Conservation (phyloP, 78 protist genomes). For the Anaeramoeba flamelloides region DNA sequence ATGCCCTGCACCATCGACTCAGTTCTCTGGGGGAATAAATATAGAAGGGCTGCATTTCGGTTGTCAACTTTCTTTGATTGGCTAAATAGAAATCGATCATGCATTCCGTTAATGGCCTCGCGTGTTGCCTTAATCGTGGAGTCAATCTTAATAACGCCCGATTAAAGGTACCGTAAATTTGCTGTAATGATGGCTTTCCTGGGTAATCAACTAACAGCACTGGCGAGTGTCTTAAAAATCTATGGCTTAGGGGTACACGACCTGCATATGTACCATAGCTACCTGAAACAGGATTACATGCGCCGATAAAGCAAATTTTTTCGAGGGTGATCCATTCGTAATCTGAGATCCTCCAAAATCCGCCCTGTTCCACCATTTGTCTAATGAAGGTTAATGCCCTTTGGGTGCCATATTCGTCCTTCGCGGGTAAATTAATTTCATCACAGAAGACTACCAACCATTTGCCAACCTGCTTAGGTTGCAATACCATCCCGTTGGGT, state of each 20-base stretch:
- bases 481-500: no score
- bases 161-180: conserved; percentile 85
- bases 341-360: no score
- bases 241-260: conserved; percentile 61
- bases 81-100: conserved; percentile 71
- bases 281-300: conserved; percentile 97
- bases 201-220: conserved; percentile 94
- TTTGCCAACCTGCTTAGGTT: no score
- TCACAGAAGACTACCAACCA: conserved; percentile 85
- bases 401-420: conserved; percentile 85
- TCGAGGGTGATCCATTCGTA: conserved; percentile 71
- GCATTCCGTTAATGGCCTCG: conserved; percentile 62
- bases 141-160: conserved; percentile 55
- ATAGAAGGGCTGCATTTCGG: conserved; percentile 84
- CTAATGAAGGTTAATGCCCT: conserved; percentile 76
- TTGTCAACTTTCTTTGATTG: conserved; percentile 59
- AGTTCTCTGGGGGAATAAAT: conserved; percentile 89
- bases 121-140: conserved; percentile 41
- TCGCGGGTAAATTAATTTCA: conserved; percentile 80
- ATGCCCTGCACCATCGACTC: conserved; percentile 76
- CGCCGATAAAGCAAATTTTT: conserved; percentile 72
- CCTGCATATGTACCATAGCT: conserved; percentile 97
- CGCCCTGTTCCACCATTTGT: conserved; percentile 76
- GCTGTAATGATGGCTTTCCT: conserved; percentile 52
- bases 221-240: conserved; percentile 72